Percentiles rank a stretch among this genome's conserved stretches.
Evolutionary conservation across 2,329 filamentous ascomycete species (phyloP).

Genomic region (Claviceps spartinae): DNA sequence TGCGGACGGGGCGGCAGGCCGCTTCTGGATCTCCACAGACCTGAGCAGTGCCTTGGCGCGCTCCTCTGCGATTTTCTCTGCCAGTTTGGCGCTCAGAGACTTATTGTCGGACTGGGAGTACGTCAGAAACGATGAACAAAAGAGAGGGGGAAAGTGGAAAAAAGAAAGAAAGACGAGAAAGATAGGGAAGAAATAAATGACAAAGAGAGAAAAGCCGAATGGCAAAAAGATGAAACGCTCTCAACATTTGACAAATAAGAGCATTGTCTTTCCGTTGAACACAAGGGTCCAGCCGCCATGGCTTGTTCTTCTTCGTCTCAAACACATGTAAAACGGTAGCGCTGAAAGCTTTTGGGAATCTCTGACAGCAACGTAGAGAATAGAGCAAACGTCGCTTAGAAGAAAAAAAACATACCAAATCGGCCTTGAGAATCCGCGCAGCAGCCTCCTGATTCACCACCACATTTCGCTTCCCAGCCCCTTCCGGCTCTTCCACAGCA

Average conservation of each 20-base stretch:
- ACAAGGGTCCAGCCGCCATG: no score
- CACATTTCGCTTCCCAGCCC: slow-evolving; percentile 36
- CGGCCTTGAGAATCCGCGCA: slow-evolving; percentile 68
- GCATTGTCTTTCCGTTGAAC: no score
- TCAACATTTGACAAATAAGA: no score
- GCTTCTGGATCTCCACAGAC: slow-evolving; percentile 32
- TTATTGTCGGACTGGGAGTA: slow-evolving; percentile 34
- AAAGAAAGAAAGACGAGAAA: neutral
- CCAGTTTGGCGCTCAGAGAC: slow-evolving; percentile 35
- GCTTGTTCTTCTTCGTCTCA: no score
- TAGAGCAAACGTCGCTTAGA: no score
- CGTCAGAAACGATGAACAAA: neutral
- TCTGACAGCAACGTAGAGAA: neutral
- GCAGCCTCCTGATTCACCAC: slow-evolving; percentile 64
- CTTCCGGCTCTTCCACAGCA: slow-evolving; percentile 49
- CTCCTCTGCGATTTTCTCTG: slow-evolving; percentile 43
- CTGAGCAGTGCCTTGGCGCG: slow-evolving; percentile 37
- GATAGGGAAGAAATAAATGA: neutral
- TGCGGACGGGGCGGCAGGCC: slow-evolving; percentile 19
- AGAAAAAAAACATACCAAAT: slow-evolving; percentile 42
- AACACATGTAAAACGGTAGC: no score
- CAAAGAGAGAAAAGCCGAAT: no score
- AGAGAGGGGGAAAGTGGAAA: neutral
- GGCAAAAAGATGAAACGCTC: no score
- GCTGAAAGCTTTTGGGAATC: no score